Evolutionary conservation across 2,329 filamentous ascomycete genomes (phyloP).

Genomic region (Thermomyces lanuginosus): DNA sequence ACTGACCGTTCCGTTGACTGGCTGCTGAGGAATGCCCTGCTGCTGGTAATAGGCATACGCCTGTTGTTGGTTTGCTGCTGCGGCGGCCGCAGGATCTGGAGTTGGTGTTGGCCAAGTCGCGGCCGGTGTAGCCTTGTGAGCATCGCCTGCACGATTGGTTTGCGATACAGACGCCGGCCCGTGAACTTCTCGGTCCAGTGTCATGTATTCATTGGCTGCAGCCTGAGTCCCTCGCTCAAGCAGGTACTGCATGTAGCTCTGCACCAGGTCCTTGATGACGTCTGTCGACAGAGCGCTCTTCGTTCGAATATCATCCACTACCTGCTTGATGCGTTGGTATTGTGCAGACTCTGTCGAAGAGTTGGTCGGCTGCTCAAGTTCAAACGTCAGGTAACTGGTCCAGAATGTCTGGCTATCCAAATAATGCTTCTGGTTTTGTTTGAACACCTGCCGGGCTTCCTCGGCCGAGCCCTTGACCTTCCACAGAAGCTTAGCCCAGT

Average conservation of each 20-base stretch:
- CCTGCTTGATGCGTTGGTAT: conserved; percentile 59
- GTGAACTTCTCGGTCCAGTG: conserved; percentile 71
- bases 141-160: conserved; percentile 16
- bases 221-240: conserved; percentile 68
- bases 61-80: conserved; percentile 1
- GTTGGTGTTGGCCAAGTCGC: conserved; percentile 8
- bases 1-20: conserved; percentile 6
- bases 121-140: conserved; percentile 11
- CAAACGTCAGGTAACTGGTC: conserved; percentile 75
- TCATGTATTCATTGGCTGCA: conserved; percentile 70
- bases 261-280: conserved; percentile 57
- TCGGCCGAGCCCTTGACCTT: conserved; percentile 66
- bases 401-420: conserved; percentile 77
- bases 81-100: conserved; percentile 7
- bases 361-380: conserved; percentile 64
- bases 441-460: conserved; percentile 69
- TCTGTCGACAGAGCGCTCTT: conserved; percentile 53
- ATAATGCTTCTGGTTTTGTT: conserved; percentile 69
- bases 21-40: conserved; percentile 2
- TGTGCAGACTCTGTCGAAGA: conserved; percentile 47
- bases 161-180: conserved; percentile 37
- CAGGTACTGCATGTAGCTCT: conserved; percentile 68
- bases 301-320: conserved; percentile 57
- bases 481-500: conserved; percentile 79
- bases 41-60: conserved; percentile 9